phyloP scores from a whole-genome alignment of 257 asterid species.

The Solanum bukasovii region DNA sequence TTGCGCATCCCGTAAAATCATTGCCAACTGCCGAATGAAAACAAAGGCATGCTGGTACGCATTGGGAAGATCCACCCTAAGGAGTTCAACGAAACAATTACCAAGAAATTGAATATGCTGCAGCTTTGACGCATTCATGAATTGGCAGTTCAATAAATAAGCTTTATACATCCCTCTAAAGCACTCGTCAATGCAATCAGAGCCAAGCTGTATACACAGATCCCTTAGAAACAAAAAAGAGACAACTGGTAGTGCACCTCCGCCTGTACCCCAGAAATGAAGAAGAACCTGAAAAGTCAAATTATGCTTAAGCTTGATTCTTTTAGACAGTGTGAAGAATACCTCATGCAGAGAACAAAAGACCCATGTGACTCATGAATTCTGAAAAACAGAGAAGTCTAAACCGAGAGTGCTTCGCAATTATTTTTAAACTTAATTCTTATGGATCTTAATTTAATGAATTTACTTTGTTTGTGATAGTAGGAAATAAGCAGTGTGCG shows the following conservation, averaged over 20 bases:
- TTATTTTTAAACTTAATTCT: background rate
- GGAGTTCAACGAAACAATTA: conserved; percentile 72
- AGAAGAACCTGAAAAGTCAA: conserved; percentile 58
- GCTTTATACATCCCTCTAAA: conserved; percentile 90
- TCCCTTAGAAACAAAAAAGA: conserved; percentile 83
- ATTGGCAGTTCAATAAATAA: conserved; percentile 77
- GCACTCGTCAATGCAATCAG: conserved; percentile 81
- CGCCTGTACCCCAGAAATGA: conserved; percentile 97
- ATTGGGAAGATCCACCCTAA: conserved; percentile 59
- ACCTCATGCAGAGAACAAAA: background rate
- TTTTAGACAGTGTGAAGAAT: background rate
- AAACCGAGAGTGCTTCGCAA: background rate
- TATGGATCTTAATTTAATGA: background rate
- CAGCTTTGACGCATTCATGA: conserved; percentile 61
- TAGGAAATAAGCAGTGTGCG: background rate
- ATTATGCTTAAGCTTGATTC: background rate
- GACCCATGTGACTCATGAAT: background rate
- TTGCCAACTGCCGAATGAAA: conserved; percentile 84
- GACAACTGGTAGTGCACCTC: conserved; percentile 84
- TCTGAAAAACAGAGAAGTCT: background rate
- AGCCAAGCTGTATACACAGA: conserved; percentile 61
- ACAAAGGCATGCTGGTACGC: conserved; percentile 86
- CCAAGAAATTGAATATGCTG: conserved; percentile 89
- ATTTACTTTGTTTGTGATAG: background rate
- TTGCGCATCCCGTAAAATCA: conserved; percentile 65